Conservation (phyloP, 2,329 filamentous ascomycete species). For the Aspergillus spinulosporus region DNA sequence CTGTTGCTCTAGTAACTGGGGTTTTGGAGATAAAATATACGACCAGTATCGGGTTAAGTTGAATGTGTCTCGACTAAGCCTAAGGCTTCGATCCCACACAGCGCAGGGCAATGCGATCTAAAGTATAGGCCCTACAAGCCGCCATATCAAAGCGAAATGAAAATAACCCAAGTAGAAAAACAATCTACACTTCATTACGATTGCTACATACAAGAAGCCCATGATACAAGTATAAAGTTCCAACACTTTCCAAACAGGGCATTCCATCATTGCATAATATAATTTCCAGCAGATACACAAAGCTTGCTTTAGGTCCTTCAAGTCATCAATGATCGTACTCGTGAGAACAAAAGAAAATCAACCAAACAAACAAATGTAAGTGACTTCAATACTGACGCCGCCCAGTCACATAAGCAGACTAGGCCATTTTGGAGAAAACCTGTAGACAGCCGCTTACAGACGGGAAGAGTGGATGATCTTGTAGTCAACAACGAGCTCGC, state of each 20-base stretch:
- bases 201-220: constrained; percentile 24
- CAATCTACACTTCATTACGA: constrained; percentile 22
- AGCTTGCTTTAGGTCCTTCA: constrained; percentile 13
- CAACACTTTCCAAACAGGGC: constrained; percentile 19
- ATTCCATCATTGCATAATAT: constrained; percentile 23
- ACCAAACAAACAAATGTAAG: constrained; percentile 9
- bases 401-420: not conserved
- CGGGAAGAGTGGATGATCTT: constrained; percentile 52
- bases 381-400: constrained; percentile 4
- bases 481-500: not conserved
- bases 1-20: too few relatives aligned
- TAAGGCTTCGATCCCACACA: too few relatives aligned
- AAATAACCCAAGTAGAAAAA: not conserved
- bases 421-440: constrained; percentile 3
- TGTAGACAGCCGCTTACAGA: constrained; percentile 49
- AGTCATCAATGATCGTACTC: constrained; percentile 24
- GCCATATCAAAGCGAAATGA: too few relatives aligned
- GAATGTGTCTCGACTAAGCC: too few relatives aligned
- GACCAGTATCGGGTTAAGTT: too few relatives aligned
- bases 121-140: too few relatives aligned
- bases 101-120: too few relatives aligned
- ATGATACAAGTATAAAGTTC: constrained; percentile 18
- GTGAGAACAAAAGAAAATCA: constrained; percentile 9
- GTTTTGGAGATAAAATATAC: too few relatives aligned
- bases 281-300: constrained; percentile 20